These are phyloP conservation scores for Phanerodontia chrysosporium DNA, from an alignment of 768 basidiomycete genomes.

Conservation along the genomic window DNA sequence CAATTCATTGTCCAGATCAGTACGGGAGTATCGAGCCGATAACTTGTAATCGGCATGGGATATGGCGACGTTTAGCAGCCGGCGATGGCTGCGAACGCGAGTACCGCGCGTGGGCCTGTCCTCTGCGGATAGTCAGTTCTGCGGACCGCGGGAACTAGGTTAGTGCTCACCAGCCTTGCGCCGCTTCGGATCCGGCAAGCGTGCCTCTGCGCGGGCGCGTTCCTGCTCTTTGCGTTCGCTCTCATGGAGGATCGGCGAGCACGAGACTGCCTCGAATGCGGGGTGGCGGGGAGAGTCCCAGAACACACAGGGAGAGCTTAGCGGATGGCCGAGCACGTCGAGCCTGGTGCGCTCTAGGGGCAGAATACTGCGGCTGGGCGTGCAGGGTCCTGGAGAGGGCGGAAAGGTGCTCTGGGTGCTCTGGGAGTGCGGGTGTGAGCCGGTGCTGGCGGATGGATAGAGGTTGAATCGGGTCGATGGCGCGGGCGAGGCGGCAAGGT, in stretches of 20 bases:
- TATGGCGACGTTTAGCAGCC: not conserved
- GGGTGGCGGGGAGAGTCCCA: not conserved
- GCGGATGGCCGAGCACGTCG: not conserved
- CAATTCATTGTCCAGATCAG: not conserved
- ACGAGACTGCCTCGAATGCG: not conserved
- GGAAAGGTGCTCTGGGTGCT: constrained; percentile 1
- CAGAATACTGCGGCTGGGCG: not conserved
- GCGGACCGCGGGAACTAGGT: not conserved
- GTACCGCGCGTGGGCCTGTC: not conserved
- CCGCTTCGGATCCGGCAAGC: no score
- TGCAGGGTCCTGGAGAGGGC: not conserved
- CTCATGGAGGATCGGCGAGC: not conserved
- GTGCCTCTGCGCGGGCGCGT: not conserved
- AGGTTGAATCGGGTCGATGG: not conserved
- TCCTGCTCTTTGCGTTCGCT: not conserved
- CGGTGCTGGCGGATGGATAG: not conserved
- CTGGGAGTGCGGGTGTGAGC: not conserved
- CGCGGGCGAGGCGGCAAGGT: not conserved
- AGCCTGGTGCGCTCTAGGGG: not conserved
- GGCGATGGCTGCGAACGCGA: not conserved
- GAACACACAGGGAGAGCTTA: not conserved
- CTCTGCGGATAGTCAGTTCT: not conserved
- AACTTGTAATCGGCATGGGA: not conserved
- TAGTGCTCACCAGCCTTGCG: not conserved
- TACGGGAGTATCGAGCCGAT: not conserved